These are phyloP conservation scores for Pestalotiopsis sp. DNA, from an alignment of 2,329 filamentous ascomycete genomes.

Conservation along the genomic window DNA sequence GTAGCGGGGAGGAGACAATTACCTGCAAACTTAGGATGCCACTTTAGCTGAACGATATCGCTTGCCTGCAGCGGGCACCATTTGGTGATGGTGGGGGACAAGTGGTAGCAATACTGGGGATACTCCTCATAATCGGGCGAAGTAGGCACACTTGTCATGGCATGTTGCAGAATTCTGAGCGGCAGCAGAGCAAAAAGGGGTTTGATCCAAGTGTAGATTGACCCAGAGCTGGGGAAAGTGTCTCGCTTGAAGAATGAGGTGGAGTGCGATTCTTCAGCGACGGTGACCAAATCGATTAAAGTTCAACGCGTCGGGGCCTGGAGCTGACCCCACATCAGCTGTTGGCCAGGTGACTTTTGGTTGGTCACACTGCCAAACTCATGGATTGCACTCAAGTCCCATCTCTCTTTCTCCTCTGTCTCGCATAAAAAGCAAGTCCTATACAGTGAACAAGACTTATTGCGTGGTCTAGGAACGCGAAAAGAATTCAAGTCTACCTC, in stretches of 20 bases:
- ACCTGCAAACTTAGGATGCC: slow-evolving; percentile 56
- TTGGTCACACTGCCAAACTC: background rate
- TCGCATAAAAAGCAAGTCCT: background rate
- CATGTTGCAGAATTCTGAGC: slow-evolving; percentile 23
- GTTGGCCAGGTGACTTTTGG: background rate
- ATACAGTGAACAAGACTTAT: background rate
- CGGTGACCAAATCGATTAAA: background rate
- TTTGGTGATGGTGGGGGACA: slow-evolving; percentile 59
- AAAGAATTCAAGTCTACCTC: too few relatives aligned
- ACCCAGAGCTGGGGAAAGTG: slow-evolving; percentile 9
- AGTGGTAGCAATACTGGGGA: slow-evolving; percentile 62
- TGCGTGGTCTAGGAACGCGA: too few relatives aligned
- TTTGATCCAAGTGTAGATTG: background rate
- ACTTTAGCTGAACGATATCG: slow-evolving; percentile 50
- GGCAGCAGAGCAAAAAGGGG: slow-evolving; percentile 6
- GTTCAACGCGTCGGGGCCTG: background rate
- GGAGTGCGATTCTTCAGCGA: background rate
- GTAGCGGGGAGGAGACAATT: slow-evolving; percentile 13
- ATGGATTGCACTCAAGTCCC: background rate
- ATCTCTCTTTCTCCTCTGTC: background rate
- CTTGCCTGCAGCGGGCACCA: slow-evolving; percentile 58
- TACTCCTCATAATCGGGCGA: slow-evolving; percentile 38
- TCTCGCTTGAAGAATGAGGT: slow-evolving; percentile 8
- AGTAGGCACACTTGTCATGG: slow-evolving; percentile 44
- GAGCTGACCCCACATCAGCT: slow-evolving; percentile 2